Percentiles rank a stretch among this genome's conserved stretches.
Conservation (phyloP, 176 grass and related monocot genomes). For the Raddia guianensis region DNA sequence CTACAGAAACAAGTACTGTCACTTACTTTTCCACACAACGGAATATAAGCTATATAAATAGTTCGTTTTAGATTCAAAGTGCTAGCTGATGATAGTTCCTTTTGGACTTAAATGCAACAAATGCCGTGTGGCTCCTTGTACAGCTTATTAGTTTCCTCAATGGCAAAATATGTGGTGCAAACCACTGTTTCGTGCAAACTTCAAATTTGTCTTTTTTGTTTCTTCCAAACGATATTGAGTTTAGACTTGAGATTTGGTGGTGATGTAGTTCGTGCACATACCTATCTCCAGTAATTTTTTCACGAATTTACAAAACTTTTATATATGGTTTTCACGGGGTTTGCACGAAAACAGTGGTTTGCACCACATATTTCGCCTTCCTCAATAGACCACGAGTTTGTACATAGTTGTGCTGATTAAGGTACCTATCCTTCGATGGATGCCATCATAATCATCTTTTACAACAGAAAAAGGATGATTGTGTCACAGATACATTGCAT, state of each 20-base stretch:
- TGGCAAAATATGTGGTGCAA: too few species aligned
- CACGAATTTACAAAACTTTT: too few species aligned
- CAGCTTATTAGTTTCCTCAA: not conserved
- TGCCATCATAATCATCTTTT: conserved; percentile 29
- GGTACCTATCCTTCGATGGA: conserved; percentile 22
- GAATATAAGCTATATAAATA: conserved; percentile 18
- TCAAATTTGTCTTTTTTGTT: too few species aligned
- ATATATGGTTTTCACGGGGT: too few species aligned
- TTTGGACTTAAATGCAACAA: conserved; percentile 24
- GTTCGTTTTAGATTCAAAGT: conserved; percentile 8
- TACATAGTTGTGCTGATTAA: conserved; percentile 1
- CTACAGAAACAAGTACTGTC: conserved; percentile 42
- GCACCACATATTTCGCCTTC: too few species aligned
- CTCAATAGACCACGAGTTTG: not conserved
- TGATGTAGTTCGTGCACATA: too few species aligned
- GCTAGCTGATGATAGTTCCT: not conserved
- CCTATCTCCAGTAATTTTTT: too few species aligned
- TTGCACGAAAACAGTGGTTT: too few species aligned
- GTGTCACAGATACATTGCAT: conserved; percentile 30
- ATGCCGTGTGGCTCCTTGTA: not conserved
- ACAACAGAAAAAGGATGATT: conserved; percentile 2
- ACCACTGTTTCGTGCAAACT: too few species aligned
- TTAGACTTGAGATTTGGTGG: too few species aligned
- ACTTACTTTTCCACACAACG: conserved; percentile 5
- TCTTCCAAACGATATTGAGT: too few species aligned